Percentiles rank a stretch among this genome's conserved stretches.
Conservation (phyloP, 305 asterid species). For the Solanum chacoense region DNA sequence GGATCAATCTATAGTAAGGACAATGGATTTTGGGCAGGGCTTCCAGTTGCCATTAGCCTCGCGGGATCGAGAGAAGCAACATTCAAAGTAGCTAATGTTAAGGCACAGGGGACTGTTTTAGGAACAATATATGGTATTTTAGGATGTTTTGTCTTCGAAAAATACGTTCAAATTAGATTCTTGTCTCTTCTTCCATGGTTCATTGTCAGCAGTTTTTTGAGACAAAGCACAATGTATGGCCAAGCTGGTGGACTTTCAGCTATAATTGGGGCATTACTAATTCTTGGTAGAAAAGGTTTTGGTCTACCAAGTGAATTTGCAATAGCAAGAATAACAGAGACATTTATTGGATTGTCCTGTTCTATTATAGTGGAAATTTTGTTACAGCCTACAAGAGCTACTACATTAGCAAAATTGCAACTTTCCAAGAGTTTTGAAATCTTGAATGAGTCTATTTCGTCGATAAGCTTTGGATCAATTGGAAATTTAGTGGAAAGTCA, state of each 20-base stretch:
- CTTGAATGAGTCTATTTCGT: constrained; percentile 24
- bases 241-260: constrained; percentile 83
- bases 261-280: constrained; percentile 53
- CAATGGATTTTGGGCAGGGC: constrained; percentile 64
- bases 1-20: constrained; percentile 59
- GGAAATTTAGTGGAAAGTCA: constrained; percentile 19
- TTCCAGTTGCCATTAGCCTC: constrained; percentile 55
- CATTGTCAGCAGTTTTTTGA: constrained; percentile 44
- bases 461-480: constrained; percentile 11
- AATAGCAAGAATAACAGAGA: constrained; percentile 57
- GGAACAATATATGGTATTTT: constrained; percentile 76
- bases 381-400: constrained; percentile 67
- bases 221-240: constrained; percentile 68
- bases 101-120: constrained; percentile 74
- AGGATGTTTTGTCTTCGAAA: constrained; percentile 53
- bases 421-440: constrained; percentile 28
- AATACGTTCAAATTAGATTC: constrained; percentile 42
- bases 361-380: constrained; percentile 57
- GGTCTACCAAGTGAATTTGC: constrained; percentile 71
- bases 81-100: constrained; percentile 49
- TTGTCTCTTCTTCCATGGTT: constrained; percentile 78
- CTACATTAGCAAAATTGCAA: constrained; percentile 47
- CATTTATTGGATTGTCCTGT: constrained; percentile 66
- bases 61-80: constrained; percentile 62
- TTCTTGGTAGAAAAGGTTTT: constrained; percentile 57